A percentile compares a stretch with the other conserved stretches of the same genome.
phyloP scores from a whole-genome alignment of 306 rosid genomes.

The Senna siamea region DNA sequence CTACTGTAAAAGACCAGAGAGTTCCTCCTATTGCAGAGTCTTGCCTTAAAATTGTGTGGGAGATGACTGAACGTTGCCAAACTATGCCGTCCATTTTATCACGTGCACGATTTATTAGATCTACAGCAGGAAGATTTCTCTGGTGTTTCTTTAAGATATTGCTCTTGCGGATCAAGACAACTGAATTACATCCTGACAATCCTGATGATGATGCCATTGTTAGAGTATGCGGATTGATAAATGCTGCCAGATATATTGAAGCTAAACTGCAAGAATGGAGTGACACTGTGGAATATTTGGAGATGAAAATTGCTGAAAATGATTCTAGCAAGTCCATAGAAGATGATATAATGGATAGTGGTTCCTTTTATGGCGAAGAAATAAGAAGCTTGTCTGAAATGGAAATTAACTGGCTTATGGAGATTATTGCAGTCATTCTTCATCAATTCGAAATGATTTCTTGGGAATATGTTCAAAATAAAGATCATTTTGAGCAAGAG shows the following conservation, averaged over 20 bases:
- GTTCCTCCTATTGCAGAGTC: slow-evolving; percentile 66
- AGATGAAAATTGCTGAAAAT: slow-evolving; percentile 70
- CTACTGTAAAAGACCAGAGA: slow-evolving; percentile 57
- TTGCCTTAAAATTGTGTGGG: slow-evolving; percentile 64
- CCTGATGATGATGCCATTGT: slow-evolving; percentile 46
- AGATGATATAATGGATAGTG: slow-evolving; percentile 31
- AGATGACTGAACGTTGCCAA: slow-evolving; percentile 64
- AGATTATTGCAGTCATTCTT: slow-evolving; percentile 63
- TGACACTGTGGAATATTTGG: slow-evolving; percentile 66
- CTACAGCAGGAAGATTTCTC: slow-evolving; percentile 65
- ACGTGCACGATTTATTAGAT: slow-evolving; percentile 58
- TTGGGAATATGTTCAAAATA: slow-evolving; percentile 58
- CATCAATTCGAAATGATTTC: slow-evolving; percentile 67
- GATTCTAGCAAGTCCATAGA: slow-evolving; percentile 44
- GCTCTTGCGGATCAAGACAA: slow-evolving; percentile 57
- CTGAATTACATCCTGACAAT: slow-evolving; percentile 46
- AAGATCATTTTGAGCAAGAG: slow-evolving; percentile 43
- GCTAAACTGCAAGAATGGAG: slow-evolving; percentile 68
- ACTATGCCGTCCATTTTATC: slow-evolving; percentile 58
- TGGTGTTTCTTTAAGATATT: slow-evolving; percentile 73
- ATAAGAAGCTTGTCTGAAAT: slow-evolving; percentile 66
- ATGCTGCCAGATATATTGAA: slow-evolving; percentile 67
- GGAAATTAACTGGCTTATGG: slow-evolving; percentile 74
- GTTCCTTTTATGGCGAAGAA: slow-evolving; percentile 66
- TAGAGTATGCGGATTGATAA: slow-evolving; percentile 57